Conservation (phyloP, 805 yeast species). For the Wickerhamomyces subpelliculosus region DNA sequence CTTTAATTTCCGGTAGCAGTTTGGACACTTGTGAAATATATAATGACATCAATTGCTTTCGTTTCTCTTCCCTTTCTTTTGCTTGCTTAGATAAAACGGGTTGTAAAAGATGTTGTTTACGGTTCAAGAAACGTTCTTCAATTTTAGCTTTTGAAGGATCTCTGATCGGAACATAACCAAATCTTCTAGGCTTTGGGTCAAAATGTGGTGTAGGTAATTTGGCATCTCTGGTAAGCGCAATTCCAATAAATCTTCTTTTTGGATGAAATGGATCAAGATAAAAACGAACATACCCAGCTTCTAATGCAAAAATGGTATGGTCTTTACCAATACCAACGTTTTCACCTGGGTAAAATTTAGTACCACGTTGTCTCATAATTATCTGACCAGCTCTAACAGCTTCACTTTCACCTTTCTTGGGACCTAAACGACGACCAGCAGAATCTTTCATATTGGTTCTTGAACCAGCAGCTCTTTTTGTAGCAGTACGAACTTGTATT, state of each 20-base stretch:
- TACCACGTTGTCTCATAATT: constrained; percentile 90
- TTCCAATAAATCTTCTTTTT: constrained; percentile 81
- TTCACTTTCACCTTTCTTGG: constrained; percentile 76
- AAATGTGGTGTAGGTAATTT: constrained; percentile 85
- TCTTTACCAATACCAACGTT: constrained; percentile 87
- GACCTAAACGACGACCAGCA: constrained; percentile 89
- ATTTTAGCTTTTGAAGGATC: constrained; percentile 43
- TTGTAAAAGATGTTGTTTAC: constrained; percentile 58
- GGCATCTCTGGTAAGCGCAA: constrained; percentile 59
- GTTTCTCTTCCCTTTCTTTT: constrained; percentile 33
- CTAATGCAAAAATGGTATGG: constrained; percentile 84
- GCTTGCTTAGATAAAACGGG: constrained; percentile 40
- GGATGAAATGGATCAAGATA: constrained; percentile 97
- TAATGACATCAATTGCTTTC: constrained; percentile 23
- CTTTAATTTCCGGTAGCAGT: constrained; percentile 20
- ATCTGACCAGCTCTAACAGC: constrained; percentile 77
- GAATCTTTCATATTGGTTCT: constrained; percentile 90
- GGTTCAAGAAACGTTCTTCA: constrained; percentile 56
- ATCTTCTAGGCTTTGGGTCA: constrained; percentile 79
- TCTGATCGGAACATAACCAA: constrained; percentile 57
- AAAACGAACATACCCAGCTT: constrained; percentile 89
- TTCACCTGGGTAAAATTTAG: constrained; percentile 90
- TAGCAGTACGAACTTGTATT: constrained; percentile 70
- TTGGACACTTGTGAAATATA: constrained; percentile 27
- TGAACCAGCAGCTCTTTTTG: constrained; percentile 94